Conservation (phyloP, 116 monocot species). For the Phalaenopsis hybrid region DNA sequence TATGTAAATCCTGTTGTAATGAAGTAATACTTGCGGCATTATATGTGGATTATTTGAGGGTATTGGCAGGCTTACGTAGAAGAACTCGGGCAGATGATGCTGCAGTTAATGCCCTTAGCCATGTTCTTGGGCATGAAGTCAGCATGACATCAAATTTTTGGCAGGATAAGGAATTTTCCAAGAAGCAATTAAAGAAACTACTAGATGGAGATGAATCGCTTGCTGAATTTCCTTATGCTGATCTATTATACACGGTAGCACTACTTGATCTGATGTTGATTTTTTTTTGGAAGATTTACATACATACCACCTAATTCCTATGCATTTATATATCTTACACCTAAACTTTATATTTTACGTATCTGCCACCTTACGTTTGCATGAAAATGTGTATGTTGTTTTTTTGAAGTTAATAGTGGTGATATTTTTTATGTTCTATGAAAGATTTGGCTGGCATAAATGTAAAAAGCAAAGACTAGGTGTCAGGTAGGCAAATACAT, state of each 20-base stretch:
- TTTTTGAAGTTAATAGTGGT: too few relatives aligned
- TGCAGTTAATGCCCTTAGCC: conserved; percentile 40
- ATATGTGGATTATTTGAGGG: conserved; percentile 80
- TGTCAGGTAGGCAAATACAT: too few relatives aligned
- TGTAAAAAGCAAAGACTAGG: too few relatives aligned
- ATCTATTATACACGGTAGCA: conserved; percentile 60
- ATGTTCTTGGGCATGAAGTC: conserved; percentile 39
- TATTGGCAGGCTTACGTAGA: conserved; percentile 62
- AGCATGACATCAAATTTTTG: conserved; percentile 16
- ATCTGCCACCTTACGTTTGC: too few relatives aligned
- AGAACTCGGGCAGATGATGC: conserved; percentile 60
- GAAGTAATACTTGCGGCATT: conserved; percentile 57
- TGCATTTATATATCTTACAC: too few relatives aligned
- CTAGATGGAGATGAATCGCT: conserved; percentile 76
- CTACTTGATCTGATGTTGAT: not conserved
- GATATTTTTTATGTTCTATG: too few relatives aligned
- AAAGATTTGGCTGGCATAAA: too few relatives aligned
- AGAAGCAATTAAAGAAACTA: conserved; percentile 39
- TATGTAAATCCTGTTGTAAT: conserved; percentile 77
- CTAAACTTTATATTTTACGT: too few relatives aligned
- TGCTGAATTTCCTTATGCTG: conserved; percentile 93
- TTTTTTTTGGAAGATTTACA: too few relatives aligned
- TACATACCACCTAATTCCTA: too few relatives aligned
- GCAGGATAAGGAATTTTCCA: conserved; percentile 34
- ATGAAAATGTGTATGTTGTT: too few relatives aligned